Base-by-base conservation (phyloP, 2,329 filamentous ascomycete genomes). In the Xylariomycetidae sp. region DNA sequence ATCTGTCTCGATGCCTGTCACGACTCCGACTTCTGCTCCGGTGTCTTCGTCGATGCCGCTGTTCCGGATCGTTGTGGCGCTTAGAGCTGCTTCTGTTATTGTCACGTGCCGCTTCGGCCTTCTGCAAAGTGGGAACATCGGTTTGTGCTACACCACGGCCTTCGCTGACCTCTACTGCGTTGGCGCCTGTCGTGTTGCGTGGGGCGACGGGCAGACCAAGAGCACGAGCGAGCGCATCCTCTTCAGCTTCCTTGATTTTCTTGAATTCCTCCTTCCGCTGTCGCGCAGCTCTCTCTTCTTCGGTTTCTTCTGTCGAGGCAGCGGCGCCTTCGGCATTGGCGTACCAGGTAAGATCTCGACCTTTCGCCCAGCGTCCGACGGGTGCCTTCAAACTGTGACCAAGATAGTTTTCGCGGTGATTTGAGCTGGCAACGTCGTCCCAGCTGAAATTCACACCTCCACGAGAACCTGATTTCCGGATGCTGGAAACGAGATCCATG, bases 371-470 rank as follows among this genome's bases (percentile, higher is more conserved):
- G 46, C 89, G 83, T 6, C 89, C 89, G 4, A 95, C 88, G 0
- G 89, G 87, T 0, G 89, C 89, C 70, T 90, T 95, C 38, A 96
- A 65, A 38, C 85, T 92, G 66, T 96, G 89, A 33, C 89, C 89
- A 6, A 96, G 82, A 59, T 80, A 82, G 52, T 82, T 95, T 62
- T 98, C 89, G 60, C 92, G 88, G 54, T 95, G 89, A 15, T 75
- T 67, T 31, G 88, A 94, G 45, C 72, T 80, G 58, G 90, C 83
- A 55, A 98, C 90, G 49, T 96, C 88, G 46, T 90, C 85, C 92
- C 92, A 97, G 64, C 82, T 89, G 69, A 98, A 98, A 61, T 96
- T 88, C 62, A 85, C 85, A 56, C 92, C 92, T 54, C 92, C 92
- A 47, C 92, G 83, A 51, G 88, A 92, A 59, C 94, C 90, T 13